These are phyloP conservation scores for Phalaenopsis hybrid DNA, from an alignment of 116 monocot species.

Conservation along the genomic window DNA sequence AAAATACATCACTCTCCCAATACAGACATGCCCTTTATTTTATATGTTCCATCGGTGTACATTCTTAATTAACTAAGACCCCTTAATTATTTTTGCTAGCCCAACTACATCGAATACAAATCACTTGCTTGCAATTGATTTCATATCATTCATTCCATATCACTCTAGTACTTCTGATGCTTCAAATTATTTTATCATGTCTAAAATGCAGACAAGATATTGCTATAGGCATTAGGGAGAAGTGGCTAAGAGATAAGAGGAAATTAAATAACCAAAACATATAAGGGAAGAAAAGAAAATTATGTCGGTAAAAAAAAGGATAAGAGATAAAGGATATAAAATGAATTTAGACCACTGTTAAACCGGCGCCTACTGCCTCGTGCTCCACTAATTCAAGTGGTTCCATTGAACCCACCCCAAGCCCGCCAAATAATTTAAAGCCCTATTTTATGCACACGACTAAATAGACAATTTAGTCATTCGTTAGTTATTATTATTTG, in stretches of 20 bases:
- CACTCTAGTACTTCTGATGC: not conserved
- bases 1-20: not conserved
- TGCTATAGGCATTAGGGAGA: not conserved
- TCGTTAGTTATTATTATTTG: no score
- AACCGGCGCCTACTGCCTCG: no score
- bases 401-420: no score
- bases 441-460: no score
- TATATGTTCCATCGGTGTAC: not conserved
- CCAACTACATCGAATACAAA: not conserved
- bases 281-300: no score
- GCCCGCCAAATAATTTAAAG: no score
- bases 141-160: not conserved
- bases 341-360: no score
- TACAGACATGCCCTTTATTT: not conserved
- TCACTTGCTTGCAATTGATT: not conserved
- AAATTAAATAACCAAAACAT: no score
- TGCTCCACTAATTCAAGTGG: no score
- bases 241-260: not conserved
- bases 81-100: not conserved
- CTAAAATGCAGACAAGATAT: not conserved
- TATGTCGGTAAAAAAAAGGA: no score
- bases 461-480: no score
- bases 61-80: not conserved
- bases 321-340: no score
- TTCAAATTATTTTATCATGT: not conserved